Conservation (phyloP, 768 basidiomycete species). For the Pleurotus djamor region DNA sequence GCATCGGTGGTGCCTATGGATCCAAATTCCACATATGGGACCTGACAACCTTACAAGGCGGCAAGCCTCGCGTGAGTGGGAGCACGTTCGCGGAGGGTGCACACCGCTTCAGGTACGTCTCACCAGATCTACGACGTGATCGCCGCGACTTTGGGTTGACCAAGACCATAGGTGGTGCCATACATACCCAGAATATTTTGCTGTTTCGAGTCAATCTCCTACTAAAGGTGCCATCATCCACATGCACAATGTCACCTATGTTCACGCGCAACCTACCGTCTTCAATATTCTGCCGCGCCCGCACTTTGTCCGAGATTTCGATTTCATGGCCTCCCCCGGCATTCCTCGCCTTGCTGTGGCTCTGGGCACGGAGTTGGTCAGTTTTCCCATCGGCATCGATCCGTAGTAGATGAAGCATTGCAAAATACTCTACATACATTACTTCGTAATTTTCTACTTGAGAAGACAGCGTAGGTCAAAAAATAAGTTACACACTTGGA, state of each 20-base stretch:
- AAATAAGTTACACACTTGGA: not conserved
- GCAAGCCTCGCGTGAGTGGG: conserved; percentile 65
- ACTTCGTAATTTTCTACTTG: too few species aligned
- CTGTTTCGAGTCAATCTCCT: conserved; percentile 62
- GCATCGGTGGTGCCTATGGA: conserved; percentile 75
- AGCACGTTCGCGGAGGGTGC: conserved; percentile 66
- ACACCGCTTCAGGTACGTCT: conserved; percentile 58
- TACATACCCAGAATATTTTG: conserved; percentile 75
- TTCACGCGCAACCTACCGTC: conserved; percentile 60
- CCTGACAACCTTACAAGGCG: conserved; percentile 66
- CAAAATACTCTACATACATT: not conserved
- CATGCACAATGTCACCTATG: conserved; percentile 64
- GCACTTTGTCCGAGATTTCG: conserved; percentile 69
- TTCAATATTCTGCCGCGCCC: conserved; percentile 61
- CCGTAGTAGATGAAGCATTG: conserved; percentile 18
- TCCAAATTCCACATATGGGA: conserved; percentile 79
- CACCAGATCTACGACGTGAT: not conserved
- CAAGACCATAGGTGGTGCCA: conserved; percentile 63
- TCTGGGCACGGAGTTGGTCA: conserved; percentile 52
- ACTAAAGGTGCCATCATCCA: conserved; percentile 65
- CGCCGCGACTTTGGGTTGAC: not conserved
- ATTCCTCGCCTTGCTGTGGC: conserved; percentile 70
- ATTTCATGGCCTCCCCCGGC: conserved; percentile 62
- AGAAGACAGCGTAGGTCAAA: not conserved
- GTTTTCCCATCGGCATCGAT: conserved; percentile 68